phyloP scores from a whole-genome alignment of 495 filamentous ascomycete species.

The Letharia columbiana region DNA sequence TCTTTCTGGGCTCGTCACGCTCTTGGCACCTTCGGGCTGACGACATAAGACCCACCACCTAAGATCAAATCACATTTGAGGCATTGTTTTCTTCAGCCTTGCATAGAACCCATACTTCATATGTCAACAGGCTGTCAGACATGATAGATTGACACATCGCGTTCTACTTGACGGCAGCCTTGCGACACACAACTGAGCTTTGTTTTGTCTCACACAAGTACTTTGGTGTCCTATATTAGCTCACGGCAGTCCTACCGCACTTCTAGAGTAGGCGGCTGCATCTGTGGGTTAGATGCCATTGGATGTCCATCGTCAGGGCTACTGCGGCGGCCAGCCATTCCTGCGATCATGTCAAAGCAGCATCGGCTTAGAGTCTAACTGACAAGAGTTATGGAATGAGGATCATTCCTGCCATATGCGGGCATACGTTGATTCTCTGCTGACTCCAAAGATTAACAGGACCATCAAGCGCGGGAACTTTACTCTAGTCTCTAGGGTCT shows the following conservation, averaged over 20 bases:
- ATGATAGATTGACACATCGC: not conserved
- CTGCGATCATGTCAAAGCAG: too few relatives aligned
- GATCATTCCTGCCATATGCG: too few relatives aligned
- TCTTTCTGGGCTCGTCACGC: not conserved
- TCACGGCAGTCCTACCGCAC: too few relatives aligned
- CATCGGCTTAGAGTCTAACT: too few relatives aligned
- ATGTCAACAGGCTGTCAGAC: not conserved
- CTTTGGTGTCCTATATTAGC: too few relatives aligned
- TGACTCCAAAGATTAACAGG: too few relatives aligned
- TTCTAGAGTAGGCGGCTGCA: not conserved
- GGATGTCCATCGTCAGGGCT: too few relatives aligned
- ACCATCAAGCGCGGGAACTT: too few relatives aligned
- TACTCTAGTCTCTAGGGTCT: too few relatives aligned
- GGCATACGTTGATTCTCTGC: too few relatives aligned
- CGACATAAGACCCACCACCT: not conserved
- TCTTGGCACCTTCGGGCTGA: not conserved
- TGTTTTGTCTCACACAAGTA: not conserved
- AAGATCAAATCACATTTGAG: not conserved
- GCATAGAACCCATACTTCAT: not conserved
- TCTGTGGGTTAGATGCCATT: not conserved
- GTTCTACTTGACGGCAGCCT: not conserved
- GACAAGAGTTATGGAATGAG: too few relatives aligned
- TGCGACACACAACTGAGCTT: not conserved
- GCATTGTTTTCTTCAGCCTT: not conserved
- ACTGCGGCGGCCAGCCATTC: too few relatives aligned